Evolutionary conservation across 2,329 filamentous ascomycete genomes (phyloP), one percentile per base, ranked within the genome.

Genomic region (Epichloe brachyelytri): DNA sequence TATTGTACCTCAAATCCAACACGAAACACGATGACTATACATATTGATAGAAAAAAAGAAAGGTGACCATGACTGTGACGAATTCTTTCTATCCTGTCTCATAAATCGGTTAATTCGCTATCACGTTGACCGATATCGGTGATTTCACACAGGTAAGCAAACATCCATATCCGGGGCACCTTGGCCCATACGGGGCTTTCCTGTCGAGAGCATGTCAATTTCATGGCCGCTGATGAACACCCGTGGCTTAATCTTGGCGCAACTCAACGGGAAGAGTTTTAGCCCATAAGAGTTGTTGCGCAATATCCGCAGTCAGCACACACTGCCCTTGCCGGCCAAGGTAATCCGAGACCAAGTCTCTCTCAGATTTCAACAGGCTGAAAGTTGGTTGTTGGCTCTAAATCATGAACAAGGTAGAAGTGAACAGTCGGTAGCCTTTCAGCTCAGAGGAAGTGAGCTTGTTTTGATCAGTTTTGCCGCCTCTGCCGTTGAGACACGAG

Each of bases 401-500:
- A 11, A 30, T 30, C 30, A 30, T 30, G 36, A 17, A 33, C 36
- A 20, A 40, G 2, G n/a, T 4, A 43, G 19, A 20, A 12, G 19
- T 20, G 39, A 20, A 15, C 5, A 22, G 12, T 10, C 8, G 8
- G 17, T 43, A 19, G 6, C 40, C 20, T 43, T 12, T 19, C 8
- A 26, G 4, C 7, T 20, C 5, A 43, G 8, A 43, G 4, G 20
- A 43, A 5, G 10, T 40, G 34, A 40, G 40, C 30, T 30, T 11
- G 40, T 22, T 22, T 48, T 51, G 55, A 48, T 62, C 48, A 57
- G 19, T 55, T 53, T 20, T 56, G 53, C 45, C 53, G 51, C 51
- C 62, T 66, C 22, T 65, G 64, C 46, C 67, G 60, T 43, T 64
- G 59, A 20, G 70, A 64, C 63, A 86, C 80, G 57, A 95, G 67